These are phyloP conservation scores for Amauroascus verrucosus DNA, from an alignment of 2,329 filamentous ascomycete species.

Conservation along the genomic window DNA sequence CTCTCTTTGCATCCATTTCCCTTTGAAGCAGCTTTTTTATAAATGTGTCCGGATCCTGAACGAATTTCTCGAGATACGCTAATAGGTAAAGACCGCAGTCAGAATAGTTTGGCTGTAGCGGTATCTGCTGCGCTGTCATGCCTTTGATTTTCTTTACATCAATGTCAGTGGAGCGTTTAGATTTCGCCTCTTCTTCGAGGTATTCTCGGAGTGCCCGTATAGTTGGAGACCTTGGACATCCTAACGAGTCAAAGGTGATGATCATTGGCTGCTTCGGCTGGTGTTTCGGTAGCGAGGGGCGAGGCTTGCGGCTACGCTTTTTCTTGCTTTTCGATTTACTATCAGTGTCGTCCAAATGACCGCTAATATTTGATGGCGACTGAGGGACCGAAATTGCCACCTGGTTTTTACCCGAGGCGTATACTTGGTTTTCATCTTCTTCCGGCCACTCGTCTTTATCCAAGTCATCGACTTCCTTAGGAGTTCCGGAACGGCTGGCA, in stretches of 20 bases:
- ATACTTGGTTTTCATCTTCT: constrained; percentile 22
- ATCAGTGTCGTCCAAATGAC: constrained; percentile 3
- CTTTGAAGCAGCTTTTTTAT: constrained; percentile 55
- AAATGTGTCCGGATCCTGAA: constrained; percentile 62
- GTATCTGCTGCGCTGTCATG: constrained; percentile 64
- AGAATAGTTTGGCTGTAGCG: constrained; percentile 69
- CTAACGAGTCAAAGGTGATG: constrained; percentile 79
- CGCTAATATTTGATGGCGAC: constrained; percentile 3
- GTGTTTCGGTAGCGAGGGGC: constrained; percentile 31
- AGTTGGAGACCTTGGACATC: constrained; percentile 52
- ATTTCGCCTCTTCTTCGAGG: constrained; percentile 59
- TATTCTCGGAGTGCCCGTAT: constrained; percentile 65
- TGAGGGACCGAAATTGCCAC: not conserved
- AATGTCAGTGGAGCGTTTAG: constrained; percentile 46
- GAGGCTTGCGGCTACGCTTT: constrained; percentile 20
- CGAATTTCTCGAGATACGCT: constrained; percentile 73
- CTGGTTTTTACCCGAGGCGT: constrained; percentile 5
- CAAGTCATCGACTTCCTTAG: constrained; percentile 7
- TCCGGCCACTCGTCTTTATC: constrained; percentile 25
- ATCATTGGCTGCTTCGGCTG: constrained; percentile 55
- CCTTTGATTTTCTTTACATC: constrained; percentile 41
- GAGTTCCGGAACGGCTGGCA: not conserved
- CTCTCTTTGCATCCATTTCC: constrained; percentile 47
- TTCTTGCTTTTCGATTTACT: constrained; percentile 15
- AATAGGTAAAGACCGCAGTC: constrained; percentile 86